Evolutionary conservation across 2,329 filamentous ascomycete species (phyloP), one percentile per base, ranked within the genome.

Genomic region (Verticillium isaacii): DNA sequence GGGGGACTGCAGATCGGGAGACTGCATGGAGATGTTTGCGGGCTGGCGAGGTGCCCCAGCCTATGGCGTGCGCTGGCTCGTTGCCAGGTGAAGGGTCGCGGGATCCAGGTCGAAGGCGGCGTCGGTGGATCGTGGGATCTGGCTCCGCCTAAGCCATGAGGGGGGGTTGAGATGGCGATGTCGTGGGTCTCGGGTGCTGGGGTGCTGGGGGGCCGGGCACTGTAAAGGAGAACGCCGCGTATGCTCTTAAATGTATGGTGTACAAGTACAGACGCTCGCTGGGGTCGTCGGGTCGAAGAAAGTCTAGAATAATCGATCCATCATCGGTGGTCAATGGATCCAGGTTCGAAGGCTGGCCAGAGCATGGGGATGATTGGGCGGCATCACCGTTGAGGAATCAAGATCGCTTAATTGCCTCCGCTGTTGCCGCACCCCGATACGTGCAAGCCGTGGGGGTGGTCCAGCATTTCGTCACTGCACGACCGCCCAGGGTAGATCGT

Each of bases 11-110:
- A 52, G 80, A 73, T 84, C 80, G 72, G 84, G 79, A 76, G 86
- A 83, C 84, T 87, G 87, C 89, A 91, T 91, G 79, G 82, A 85
- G 76, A 71, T 50, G 56, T 54, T 23, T 45, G 29, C 6, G 14
- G 25, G 54, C 17, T 56, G 54, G 54, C 54, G 14, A 52, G 45
- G 45, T 52, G 45, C 17, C 45, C 45, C 45, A 52, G 23, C 45
- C 45, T 52, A 52, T 52, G 45, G 45, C 45, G 9, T 52, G 19
- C 19, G 45, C 19, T 52, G 45, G 45, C 45, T 52, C 11, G 45
- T 25, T 52, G 45, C 45, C 45, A 52, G 45, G n/a, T 23, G 23
- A 52, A 52, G n/a, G 45, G 12, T 12, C 12, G 19, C 19, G 8
- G 19, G n/a, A 52, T 52, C 45, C 45, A 52, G 45, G 45, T 52